A percentile compares a stretch with the other conserved stretches of the same genome.
Conservation (phyloP, 2,329 filamentous ascomycete species). For the Neophaeococcomyces mojaviensis region DNA sequence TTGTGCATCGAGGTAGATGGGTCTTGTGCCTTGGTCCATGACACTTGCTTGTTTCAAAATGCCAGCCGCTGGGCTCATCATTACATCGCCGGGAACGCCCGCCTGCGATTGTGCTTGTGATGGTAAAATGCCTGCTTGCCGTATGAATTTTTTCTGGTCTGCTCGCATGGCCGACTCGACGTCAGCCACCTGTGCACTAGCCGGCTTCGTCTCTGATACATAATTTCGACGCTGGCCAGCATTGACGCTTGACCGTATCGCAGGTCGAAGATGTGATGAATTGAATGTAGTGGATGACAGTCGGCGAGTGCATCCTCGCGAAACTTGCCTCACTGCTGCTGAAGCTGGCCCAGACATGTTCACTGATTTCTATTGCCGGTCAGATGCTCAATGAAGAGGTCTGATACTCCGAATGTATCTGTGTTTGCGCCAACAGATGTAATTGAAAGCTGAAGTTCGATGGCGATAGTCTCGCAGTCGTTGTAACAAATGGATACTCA, state of each 20-base stretch:
- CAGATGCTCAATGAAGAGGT: conserved; percentile 7
- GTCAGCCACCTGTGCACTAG: conserved; percentile 66
- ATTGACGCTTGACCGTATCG: conserved; percentile 33
- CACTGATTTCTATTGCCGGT: not conserved
- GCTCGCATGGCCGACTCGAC: conserved; percentile 77
- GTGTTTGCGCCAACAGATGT: too few relatives aligned
- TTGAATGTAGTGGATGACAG: conserved; percentile 34
- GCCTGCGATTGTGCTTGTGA: conserved; percentile 45
- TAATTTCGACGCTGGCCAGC: conserved; percentile 53
- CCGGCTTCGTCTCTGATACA: conserved; percentile 74
- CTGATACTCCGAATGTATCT: too few relatives aligned
- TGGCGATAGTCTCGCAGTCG: not conserved
- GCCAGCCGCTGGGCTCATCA: conserved; percentile 74
- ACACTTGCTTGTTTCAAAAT: conserved; percentile 84
- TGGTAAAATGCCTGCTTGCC: conserved; percentile 48
- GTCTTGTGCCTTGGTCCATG: conserved; percentile 85
- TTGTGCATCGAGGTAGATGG: conserved; percentile 98
- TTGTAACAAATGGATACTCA: too few relatives aligned
- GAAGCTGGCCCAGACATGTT: conserved; percentile 60
- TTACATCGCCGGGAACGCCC: conserved; percentile 53
- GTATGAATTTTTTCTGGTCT: conserved; percentile 71
- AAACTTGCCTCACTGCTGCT: conserved; percentile 66
- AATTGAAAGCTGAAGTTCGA: not conserved
- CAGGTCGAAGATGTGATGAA: conserved; percentile 27
- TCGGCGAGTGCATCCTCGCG: conserved; percentile 49